A percentile compares a stretch with the other conserved stretches of the same genome.
Evolutionary conservation across 2,329 filamentous ascomycete genomes (phyloP).

Genomic region (Pyrenochaeta sp.): DNA sequence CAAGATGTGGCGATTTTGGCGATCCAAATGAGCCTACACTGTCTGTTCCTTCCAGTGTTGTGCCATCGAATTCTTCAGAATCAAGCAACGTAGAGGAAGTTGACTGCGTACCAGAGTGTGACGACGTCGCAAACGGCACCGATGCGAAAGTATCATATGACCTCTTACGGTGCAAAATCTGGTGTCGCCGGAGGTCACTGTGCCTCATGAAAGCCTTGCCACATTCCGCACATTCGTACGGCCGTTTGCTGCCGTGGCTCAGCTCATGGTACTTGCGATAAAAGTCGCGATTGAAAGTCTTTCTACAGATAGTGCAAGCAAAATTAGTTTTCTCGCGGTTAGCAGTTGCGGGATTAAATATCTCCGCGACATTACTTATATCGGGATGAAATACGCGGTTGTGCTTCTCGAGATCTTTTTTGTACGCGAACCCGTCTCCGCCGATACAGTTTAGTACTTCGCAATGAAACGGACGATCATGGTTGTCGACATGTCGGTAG

Average conservation of each 20-base stretch:
- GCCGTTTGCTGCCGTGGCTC: constrained; percentile 45
- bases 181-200: constrained; percentile 33
- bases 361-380: constrained; percentile 27
- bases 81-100: too few relatives aligned
- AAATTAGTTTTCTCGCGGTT: constrained; percentile 29
- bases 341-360: constrained; percentile 20
- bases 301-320: constrained; percentile 46
- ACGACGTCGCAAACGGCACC: too few relatives aligned
- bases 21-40: too few relatives aligned
- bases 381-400: constrained; percentile 35
- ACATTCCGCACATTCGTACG: constrained; percentile 33
- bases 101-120: too few relatives aligned
- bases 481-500: constrained; percentile 49
- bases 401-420: constrained; percentile 47
- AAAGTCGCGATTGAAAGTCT: constrained; percentile 49
- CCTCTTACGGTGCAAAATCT: constrained; percentile 36
- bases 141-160: too few relatives aligned
- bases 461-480: constrained; percentile 53
- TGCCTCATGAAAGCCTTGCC: constrained; percentile 33
- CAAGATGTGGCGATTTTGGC: too few relatives aligned
- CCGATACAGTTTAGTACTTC: constrained; percentile 43
- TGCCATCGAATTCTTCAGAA: too few relatives aligned
- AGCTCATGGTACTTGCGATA: constrained; percentile 46
- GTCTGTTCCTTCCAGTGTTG: too few relatives aligned
- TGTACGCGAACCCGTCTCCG: constrained; percentile 50